Percentiles rank a stretch among this genome's conserved stretches.
Evolutionary conservation across 192 early-diverging fungal genomes (phyloP).

Genomic region (Lobosporangium transversale): DNA sequence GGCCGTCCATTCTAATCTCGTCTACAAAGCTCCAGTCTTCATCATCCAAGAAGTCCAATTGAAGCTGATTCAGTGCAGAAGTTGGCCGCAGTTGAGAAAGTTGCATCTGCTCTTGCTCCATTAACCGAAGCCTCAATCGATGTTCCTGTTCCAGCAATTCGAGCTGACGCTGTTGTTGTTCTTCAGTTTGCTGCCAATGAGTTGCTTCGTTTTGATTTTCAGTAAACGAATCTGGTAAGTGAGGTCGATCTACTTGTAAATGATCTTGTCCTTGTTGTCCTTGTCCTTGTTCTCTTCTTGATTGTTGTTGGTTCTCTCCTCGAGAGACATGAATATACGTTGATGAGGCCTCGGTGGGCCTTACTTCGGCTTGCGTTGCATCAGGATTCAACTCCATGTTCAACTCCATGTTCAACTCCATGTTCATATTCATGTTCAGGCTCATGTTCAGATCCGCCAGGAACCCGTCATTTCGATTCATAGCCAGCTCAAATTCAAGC

Average conservation of each 20-base stretch:
- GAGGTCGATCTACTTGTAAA: too few relatives aligned
- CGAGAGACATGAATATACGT: not conserved
- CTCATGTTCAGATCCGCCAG: conserved; percentile 26
- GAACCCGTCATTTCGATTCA: conserved; percentile 24
- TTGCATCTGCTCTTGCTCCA: conserved; percentile 50
- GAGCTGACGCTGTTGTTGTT: conserved; percentile 3
- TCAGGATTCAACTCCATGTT: conserved; percentile 13
- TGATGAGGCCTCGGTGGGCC: not conserved
- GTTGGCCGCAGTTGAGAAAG: conserved; percentile 28
- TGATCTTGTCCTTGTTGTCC: too few relatives aligned
- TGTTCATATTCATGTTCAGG: conserved; percentile 25
- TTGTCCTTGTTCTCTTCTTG: not conserved
- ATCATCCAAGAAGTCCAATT: conserved; percentile 47
- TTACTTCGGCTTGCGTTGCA: too few relatives aligned
- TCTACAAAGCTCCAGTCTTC: conserved; percentile 53
- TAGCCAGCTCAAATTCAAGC: conserved; percentile 28
- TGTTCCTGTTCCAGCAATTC: conserved; percentile 21
- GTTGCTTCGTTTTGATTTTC: too few relatives aligned
- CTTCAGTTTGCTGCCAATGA: not conserved
- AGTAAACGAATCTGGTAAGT: too few relatives aligned
- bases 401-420: conserved; percentile 12
- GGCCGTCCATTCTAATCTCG: conserved; percentile 29
- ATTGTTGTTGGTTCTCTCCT: not conserved
- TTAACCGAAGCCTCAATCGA: conserved; percentile 17
- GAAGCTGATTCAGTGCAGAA: conserved; percentile 24